Conservation (phyloP, 768 basidiomycete species). For the Lactifluus rugatus region DNA sequence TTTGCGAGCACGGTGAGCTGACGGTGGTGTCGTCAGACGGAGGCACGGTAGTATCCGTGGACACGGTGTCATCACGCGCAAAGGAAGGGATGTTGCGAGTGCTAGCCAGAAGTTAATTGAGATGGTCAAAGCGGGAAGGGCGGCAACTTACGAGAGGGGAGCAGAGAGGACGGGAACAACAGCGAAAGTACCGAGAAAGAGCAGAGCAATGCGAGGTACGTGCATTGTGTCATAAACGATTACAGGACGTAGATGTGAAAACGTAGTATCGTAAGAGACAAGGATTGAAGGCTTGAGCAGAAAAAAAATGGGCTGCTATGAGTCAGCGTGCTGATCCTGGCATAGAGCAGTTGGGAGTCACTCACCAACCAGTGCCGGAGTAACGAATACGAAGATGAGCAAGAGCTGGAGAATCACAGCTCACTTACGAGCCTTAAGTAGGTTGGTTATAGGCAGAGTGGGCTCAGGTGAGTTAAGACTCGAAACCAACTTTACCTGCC, state of each 20-base stretch:
- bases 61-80: not conserved
- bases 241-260: not conserved
- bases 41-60: too few species aligned
- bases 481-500: too few species aligned
- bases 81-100: not conserved
- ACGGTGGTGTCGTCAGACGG: too few species aligned
- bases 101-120: not conserved
- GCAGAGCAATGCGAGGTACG: not conserved
- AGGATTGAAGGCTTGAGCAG: not conserved
- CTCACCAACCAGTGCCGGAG: constrained; percentile 6
- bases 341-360: not conserved
- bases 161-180: not conserved
- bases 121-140: not conserved
- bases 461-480: not conserved
- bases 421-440: not conserved
- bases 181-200: not conserved
- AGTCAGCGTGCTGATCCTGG: not conserved
- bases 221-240: not conserved
- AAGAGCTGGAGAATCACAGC: not conserved
- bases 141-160: not conserved
- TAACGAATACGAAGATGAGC: not conserved
- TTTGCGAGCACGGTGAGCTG: too few species aligned
- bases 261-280: not conserved
- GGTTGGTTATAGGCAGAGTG: not conserved
- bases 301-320: not conserved